phyloP scores from a whole-genome alignment of 2,329 filamentous ascomycete genomes.

The Ceratocystis colombiana region DNA sequence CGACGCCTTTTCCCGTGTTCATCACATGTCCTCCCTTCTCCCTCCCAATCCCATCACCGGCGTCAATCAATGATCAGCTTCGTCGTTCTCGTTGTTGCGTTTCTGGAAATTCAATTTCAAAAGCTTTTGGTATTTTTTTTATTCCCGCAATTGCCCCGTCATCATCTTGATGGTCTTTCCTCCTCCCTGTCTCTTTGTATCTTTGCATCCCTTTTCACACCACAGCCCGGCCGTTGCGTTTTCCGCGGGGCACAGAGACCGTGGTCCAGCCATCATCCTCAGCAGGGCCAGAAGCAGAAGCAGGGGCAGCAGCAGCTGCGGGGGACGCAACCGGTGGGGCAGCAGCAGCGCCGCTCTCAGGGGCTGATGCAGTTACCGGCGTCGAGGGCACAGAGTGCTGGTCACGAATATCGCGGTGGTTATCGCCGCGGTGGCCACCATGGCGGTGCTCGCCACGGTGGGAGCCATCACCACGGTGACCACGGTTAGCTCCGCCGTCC shows the following conservation, averaged over 20 bases:
- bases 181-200: neutral
- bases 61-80: neutral
- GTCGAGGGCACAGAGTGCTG: conserved; percentile 28
- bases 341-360: conserved; percentile 27
- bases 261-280: conserved; percentile 58
- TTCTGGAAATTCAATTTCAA: conserved; percentile 9
- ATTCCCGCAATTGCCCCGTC: conserved; percentile 2
- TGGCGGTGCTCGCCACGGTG: conserved; percentile 15
- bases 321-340: conserved; percentile 28
- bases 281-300: conserved; percentile 32
- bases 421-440: conserved; percentile 14
- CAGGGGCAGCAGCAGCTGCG: conserved; percentile 30
- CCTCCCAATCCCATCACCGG: neutral
- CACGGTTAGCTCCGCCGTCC: conserved; percentile 14
- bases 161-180: neutral
- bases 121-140: conserved; percentile 15
- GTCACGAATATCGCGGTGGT: conserved; percentile 30
- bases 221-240: conserved; percentile 18
- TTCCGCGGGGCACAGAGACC: conserved; percentile 34
- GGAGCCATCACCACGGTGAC: neutral
- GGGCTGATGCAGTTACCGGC: conserved; percentile 24
- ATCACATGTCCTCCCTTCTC: neutral
- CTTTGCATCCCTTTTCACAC: conserved; percentile 11
- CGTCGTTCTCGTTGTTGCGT: conserved; percentile 8
- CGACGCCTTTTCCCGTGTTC: neutral